phyloP scores from a whole-genome alignment of 495 filamentous ascomycete genomes.

The Oidiodendron maius region DNA sequence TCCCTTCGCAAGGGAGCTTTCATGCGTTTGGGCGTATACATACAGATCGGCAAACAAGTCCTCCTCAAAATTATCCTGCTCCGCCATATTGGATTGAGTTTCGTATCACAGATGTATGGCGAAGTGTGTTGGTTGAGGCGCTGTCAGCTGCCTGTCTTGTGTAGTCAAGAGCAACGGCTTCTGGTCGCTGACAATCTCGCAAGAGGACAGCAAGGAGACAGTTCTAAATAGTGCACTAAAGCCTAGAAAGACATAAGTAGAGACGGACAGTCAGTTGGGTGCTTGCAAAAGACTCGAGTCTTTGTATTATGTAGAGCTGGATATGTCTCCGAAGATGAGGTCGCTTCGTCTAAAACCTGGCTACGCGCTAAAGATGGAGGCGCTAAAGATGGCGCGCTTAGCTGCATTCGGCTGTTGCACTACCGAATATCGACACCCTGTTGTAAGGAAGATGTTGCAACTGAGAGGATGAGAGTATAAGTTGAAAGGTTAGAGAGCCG shows the following conservation, averaged over 20 bases:
- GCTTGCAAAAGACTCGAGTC: too few species aligned
- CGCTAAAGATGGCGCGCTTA: not conserved
- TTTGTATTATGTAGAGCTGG: too few species aligned
- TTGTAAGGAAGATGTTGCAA: not conserved
- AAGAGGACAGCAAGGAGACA: too few species aligned
- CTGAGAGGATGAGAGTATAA: constrained; percentile 5
- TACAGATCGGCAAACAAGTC: constrained; percentile 99
- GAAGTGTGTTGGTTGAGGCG: not conserved
- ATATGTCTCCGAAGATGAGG: too few species aligned
- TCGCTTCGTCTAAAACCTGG: too few species aligned
- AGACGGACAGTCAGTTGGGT: too few species aligned
- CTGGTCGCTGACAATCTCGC: too few species aligned
- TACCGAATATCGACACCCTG: not conserved
- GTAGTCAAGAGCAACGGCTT: too few species aligned
- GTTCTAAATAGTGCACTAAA: too few species aligned
- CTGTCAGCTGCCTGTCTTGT: too few species aligned
- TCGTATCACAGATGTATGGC: not conserved
- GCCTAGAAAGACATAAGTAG: too few species aligned
- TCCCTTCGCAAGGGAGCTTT: not conserved
- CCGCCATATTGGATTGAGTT: constrained; percentile 54
- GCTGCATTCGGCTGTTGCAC: not conserved
- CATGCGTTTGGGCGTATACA: constrained; percentile 27
- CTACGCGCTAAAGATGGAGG: too few species aligned
- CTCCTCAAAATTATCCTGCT: constrained; percentile 87
- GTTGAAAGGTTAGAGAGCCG: constrained; percentile 11